Conservation (phyloP, 805 yeast species). For the Kazachstania africana region DNA sequence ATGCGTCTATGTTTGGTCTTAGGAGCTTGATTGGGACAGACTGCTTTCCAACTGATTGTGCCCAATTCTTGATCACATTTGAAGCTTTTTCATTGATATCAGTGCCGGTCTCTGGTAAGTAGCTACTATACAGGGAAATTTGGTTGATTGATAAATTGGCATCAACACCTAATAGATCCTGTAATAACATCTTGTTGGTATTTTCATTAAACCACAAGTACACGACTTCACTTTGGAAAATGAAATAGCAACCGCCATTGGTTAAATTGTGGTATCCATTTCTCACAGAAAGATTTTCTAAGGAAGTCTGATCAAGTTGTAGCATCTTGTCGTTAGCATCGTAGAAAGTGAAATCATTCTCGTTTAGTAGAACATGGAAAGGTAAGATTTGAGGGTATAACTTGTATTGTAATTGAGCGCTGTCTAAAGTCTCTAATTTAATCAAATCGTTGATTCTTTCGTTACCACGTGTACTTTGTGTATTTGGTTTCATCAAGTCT, state of each 20-base stretch:
- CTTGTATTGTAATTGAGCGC: slow-evolving; percentile 43
- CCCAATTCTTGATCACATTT: slow-evolving; percentile 44
- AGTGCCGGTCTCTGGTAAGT: slow-evolving; percentile 61
- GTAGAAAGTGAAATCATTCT: slow-evolving; percentile 40
- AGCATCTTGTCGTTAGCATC: slow-evolving; percentile 32
- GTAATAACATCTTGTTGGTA: slow-evolving; percentile 52
- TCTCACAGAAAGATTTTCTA: slow-evolving; percentile 32
- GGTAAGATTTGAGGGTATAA: slow-evolving; percentile 76
- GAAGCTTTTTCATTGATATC: slow-evolving; percentile 58
- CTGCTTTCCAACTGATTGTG: slow-evolving; percentile 12
- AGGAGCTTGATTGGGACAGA: slow-evolving; percentile 19
- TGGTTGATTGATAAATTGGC: slow-evolving; percentile 11
- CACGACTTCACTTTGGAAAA: slow-evolving; percentile 55
- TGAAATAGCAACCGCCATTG: slow-evolving; percentile 68
- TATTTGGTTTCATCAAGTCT: slow-evolving; percentile 38
- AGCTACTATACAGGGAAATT: slow-evolving; percentile 27
- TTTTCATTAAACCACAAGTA: slow-evolving; percentile 59
- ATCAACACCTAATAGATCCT: slow-evolving; percentile 64
- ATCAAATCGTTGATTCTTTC: slow-evolving; percentile 39
- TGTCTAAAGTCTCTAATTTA: slow-evolving; percentile 38
- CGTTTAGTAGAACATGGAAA: slow-evolving; percentile 47
- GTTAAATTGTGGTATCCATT: slow-evolving; percentile 26
- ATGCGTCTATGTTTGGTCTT: slow-evolving; percentile 24
- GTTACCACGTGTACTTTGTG: slow-evolving; percentile 41
- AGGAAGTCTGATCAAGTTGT: slow-evolving; percentile 33